Base-by-base conservation (phyloP, 2,329 filamentous ascomycete species). In the Calonectria crousiana region DNA sequence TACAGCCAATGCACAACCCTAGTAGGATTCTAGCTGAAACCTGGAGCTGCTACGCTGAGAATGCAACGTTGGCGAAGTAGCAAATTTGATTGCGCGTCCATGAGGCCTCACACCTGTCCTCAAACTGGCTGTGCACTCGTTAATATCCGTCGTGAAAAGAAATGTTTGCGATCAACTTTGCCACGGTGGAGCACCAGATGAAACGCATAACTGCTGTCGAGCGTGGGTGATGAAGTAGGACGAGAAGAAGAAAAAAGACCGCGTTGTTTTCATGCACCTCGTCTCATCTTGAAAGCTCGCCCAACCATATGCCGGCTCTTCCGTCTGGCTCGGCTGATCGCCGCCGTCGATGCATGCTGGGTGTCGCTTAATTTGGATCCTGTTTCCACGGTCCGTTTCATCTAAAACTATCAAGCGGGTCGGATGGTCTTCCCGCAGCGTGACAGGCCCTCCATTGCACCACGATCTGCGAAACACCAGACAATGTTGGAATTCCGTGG, bases 381-480 rank as follows among this genome's bases (percentile, higher is more conserved):
- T n/a, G 18, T 23, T 30, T 41, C 56, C 56, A 41, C 28, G 56
- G 32, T 13, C 28, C 34, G 36, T 65, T 62, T 58, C 67, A 30
- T 34, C 26, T 26, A 65, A n/a, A 65, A 47, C 6, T 34, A 13
- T 51, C 52, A 23, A 38, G 60, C 51, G 38, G 36, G 23, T 30
- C 64, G 41, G 69, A 41, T 56, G 32, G 52, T 16, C 38, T 28
- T 41, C 26, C 28, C 47, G 26, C 34, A 47, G 44, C 44, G 44
- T 47, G 44, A 47, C 44, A 47, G 38, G 20, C 23, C 36, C 41
- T 58, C 76, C 64, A 75, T 69, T 74, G 68, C 75, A 78, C 74
- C 62, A 77, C 68, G 78, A 80, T 80, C 79, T 73, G 73, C 76
- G 64, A 47, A 47, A 65, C 60, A 75, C 76, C 73, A 65, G 51